A percentile compares a stretch with the other conserved stretches of the same genome.
Evolutionary conservation across 2,329 filamentous ascomycete genomes (phyloP).

Genomic region (Ophiosphaerella narmari): DNA sequence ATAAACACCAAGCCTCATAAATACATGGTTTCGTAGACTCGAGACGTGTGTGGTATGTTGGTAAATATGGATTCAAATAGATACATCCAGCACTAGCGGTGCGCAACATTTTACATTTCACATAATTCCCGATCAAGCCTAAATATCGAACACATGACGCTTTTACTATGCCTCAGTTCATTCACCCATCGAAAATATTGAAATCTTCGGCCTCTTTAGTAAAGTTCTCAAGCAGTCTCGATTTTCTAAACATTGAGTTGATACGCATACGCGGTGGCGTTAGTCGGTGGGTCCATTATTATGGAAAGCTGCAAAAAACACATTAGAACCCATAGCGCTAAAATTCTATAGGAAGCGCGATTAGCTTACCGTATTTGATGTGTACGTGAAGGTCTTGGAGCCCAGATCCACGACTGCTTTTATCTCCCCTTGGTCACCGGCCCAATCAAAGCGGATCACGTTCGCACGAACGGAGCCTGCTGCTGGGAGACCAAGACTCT

Average conservation of each 20-base stretch:
- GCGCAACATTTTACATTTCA: too few relatives aligned
- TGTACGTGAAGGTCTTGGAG: neutral
- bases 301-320: neutral
- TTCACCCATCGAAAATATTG: too few relatives aligned
- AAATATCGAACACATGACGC: too few relatives aligned
- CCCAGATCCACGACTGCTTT: constrained; percentile 6
- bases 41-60: too few relatives aligned
- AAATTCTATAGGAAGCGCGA: neutral
- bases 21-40: too few relatives aligned
- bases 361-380: neutral
- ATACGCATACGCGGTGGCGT: neutral
- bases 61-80: too few relatives aligned
- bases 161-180: too few relatives aligned
- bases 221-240: too few relatives aligned
- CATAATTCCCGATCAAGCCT: too few relatives aligned
- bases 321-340: neutral
- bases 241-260: neutral
- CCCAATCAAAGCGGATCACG: constrained; percentile 11
- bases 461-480: constrained; percentile 3
- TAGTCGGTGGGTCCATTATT: neutral
- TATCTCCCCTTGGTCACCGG: constrained; percentile 6
- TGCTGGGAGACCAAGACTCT: constrained; percentile 39
- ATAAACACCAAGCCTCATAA: too few relatives aligned
- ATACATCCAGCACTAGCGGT: too few relatives aligned
- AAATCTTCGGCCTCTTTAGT: too few relatives aligned